Base-by-base conservation (phyloP, 1,284 basidiomycete genomes). In the Ceratobasidium sp. region DNA sequence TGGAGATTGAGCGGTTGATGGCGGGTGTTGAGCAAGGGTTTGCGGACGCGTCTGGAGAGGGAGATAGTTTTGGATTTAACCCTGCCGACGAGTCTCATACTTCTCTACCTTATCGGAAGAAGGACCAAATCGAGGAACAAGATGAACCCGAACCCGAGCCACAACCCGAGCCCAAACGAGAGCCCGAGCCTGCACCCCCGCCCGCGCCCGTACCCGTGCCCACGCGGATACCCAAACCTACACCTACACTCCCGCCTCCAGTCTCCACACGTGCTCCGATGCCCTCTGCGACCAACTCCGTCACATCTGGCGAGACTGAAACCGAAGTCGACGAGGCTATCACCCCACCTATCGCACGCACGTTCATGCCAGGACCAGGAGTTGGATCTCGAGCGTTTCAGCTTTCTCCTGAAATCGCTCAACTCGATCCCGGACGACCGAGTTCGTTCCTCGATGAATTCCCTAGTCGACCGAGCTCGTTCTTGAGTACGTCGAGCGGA, bases 1-100 rank as follows among this genome's bases (percentile, higher is more conserved):
- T 66, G 23, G 67, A 64, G 76, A 87, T 95, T 68, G 94, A 95
- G 82, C 86, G 91, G 77, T 87, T 95, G 51, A 93, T 83, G 81
- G 68, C 80, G 39, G 82, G 82, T 40, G 82, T 83, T 20, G 81
- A 81, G 56, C 81, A 78, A 66, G 80, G 78, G 26, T 81, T 81
- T 53, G 71, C 71, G 33, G 80, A 80, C 26, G 78, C 58, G 10
- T 75, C 71, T 75, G 71, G 71, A 2, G 71, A 75, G 28, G 71
- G 71, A 28, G 58, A 61, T 23, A 75, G 60, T 60, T 23, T 66
- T 28, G 49, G 77, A 28, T 60, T 66, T 33, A 55, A 72, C 39
- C 71, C 71, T 13, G 71, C 58, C 58, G 71, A 75, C 60, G 46
- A 75, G 60, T 75, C 71, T 0, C 71, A 75, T 40, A 39, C 71